Evolutionary conservation across 2,329 filamentous ascomycete species (phyloP).

Genomic region (Gyromitra esculenta): DNA sequence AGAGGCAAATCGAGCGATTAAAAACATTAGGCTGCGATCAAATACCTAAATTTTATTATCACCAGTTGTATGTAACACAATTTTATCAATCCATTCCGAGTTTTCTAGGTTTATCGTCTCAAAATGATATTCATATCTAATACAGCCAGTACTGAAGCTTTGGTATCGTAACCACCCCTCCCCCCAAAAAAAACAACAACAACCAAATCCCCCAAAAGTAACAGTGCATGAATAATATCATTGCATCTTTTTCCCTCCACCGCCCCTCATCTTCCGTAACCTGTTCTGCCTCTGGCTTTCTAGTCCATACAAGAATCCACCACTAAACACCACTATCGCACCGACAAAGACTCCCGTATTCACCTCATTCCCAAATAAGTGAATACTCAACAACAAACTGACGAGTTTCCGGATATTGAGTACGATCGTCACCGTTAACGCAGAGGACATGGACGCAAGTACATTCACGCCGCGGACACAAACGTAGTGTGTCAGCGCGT

Average conservation of each 20-base stretch:
- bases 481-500: slow-evolving; percentile 89
- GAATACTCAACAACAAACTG: slow-evolving; percentile 88
- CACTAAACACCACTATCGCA: slow-evolving; percentile 85
- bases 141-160: not conserved
- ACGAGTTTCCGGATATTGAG: slow-evolving; percentile 94
- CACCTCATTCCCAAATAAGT: slow-evolving; percentile 89
- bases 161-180: slow-evolving; percentile 9
- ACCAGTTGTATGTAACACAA: too few species aligned
- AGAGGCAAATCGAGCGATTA: too few species aligned
- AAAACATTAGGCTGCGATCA: too few species aligned
- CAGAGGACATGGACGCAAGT: slow-evolving; percentile 86
- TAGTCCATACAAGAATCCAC: slow-evolving; percentile 88
- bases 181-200: not conserved
- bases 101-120: not conserved
- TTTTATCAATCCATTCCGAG: too few species aligned
- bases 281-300: slow-evolving; percentile 63
- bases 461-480: slow-evolving; percentile 97
- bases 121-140: slow-evolving; percentile 14
- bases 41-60: too few species aligned
- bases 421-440: slow-evolving; percentile 94
- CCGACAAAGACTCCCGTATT: slow-evolving; percentile 80
- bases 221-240: not conserved
- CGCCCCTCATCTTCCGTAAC: slow-evolving; percentile 32
- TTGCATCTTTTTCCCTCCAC: slow-evolving; percentile 25
- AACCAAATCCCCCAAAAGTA: too few species aligned